Base-by-base conservation (phyloP, 2,329 filamentous ascomycete species). In the Tolypocladium cylindrosporum region DNA sequence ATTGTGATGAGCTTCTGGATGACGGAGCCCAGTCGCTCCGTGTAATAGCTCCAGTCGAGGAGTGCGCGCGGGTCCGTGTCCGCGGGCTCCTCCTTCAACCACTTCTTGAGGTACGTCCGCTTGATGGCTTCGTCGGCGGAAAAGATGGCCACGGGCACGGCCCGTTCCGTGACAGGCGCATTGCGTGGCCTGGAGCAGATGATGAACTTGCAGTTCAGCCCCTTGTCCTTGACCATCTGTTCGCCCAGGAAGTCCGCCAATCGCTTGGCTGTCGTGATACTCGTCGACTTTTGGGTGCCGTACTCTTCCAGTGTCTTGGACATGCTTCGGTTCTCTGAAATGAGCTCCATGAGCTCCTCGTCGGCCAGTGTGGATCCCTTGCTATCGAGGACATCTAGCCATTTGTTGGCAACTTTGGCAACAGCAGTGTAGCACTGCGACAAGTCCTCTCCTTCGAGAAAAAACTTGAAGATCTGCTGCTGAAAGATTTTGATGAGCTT, bases 401-500 rank as follows among this genome's bases (percentile, higher is more conserved):
- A 99, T 61, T 88, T 86, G 69, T 99, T 96, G 2, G 94, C 93
- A 27, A 99, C 91, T 68, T 91, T 95, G 57, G 95, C 92, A 2
- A 99, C 95, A 2, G 93, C 88, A 16, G 75, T 84, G 68, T 99
- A 99, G 21, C 91, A 97, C 70, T 97, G 92, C 3, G 86, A 79
- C 52, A 99, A 79, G 0, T 91, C 96, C 4, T 84, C 82, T 8
- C 94, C 94, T 68, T 99, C 93, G 7, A 99, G 78, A 76, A 99
- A 99, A 75, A 99, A 97, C 70, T 96, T 97, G 86, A 99, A 99
- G 64, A 99, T 96, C 68, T 99, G 94, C 60, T 94, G 91, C 72
- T 99, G 94, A 72, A 99, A 99, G 69, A 97, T 99, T 75, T 99
- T 99, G 82, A 99, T 99, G 65, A 99, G 86, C 76, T 99, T 99